Conservation (phyloP, 1,139 yeast genomes). For the Taphrina deformans region DNA sequence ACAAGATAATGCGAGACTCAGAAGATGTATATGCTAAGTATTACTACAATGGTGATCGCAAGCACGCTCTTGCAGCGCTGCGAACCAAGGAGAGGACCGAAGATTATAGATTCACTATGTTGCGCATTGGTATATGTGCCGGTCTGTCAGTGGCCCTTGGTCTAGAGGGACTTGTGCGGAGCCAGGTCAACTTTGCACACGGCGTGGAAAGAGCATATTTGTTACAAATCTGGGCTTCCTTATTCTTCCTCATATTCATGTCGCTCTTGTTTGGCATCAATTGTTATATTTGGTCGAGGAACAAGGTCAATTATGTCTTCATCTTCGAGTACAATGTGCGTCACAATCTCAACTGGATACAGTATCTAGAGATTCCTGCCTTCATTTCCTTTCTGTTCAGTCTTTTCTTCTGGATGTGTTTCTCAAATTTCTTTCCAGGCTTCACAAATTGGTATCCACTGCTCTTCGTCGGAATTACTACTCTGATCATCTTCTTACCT, state of each 20-base stretch:
- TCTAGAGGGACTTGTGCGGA: constrained; percentile 55
- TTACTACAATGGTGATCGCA: constrained; percentile 72
- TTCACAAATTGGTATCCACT: constrained; percentile 79
- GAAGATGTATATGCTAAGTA: constrained; percentile 68
- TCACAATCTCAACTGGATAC: constrained; percentile 65
- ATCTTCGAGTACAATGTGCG: constrained; percentile 84
- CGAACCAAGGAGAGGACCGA: constrained; percentile 53
- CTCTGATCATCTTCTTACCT: constrained; percentile 61
- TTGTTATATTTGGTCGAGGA: constrained; percentile 69
- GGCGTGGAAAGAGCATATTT: constrained; percentile 49
- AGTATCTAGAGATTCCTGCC: constrained; percentile 52
- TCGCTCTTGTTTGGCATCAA: constrained; percentile 65
- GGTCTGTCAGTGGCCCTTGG: constrained; percentile 73
- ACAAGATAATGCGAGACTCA: constrained; percentile 59
- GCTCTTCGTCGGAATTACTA: constrained; percentile 61
- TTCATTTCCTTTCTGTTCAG: constrained; percentile 59
- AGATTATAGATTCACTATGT: constrained; percentile 50
- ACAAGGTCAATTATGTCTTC: constrained; percentile 82
- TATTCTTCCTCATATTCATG: constrained; percentile 63
- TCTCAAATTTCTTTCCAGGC: constrained; percentile 65
- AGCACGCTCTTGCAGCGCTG: constrained; percentile 70
- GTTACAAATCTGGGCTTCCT: constrained; percentile 91
- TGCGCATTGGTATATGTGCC: constrained; percentile 55
- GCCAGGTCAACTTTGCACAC: constrained; percentile 47
- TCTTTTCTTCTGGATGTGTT: constrained; percentile 68